Evolutionary conservation across 805 yeast species (phyloP), one percentile per base, ranked within the genome.

Genomic region (Priceomyces haplophilus): DNA sequence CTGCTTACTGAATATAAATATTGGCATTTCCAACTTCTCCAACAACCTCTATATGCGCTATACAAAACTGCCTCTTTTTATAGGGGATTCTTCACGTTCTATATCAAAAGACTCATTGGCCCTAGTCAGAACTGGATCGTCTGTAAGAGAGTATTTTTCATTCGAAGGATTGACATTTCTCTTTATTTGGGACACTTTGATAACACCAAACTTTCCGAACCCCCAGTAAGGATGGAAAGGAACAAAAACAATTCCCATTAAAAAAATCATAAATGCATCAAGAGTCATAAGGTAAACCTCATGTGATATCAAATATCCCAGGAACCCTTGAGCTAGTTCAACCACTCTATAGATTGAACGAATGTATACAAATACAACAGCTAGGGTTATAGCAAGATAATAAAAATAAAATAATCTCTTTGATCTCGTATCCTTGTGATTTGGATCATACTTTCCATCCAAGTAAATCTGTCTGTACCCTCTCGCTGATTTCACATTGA

Each of bases 191-290:
- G 61, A 59, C 32, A 62, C 53, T 38, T 52, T 57, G 17, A 64
- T 51, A 13, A 52, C 46, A 21, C 24, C 24, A 42, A 64, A 59
- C 3, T 46, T 30, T 17, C 75, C 73, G 37, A 67, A 55, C 1
- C 59, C 66, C 49, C 59, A 56, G 5, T 58, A 59, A 5, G 73
- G 75, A 49, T 68, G 75, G 63, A 68, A 69, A 1, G 65, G 64
- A 29, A 66, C 44, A 35, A 67, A 63, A 7, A 66, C 46, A 13
- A 67, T 34, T 6, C 71, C 72, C 7, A 65, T 61, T 18, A 65
- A 42, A 3, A 69, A 63, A 31, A 68, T 55, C 71, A 69, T 61
- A 3, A 55, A 37, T 0, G 73, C 71, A 47, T 69, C 75, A 34
- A 69, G 60, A 2, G 58, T 59, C 69, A 67, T 62, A 27, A 69